These are phyloP conservation scores for Rhizopogon vesiculosus DNA, from an alignment of 768 basidiomycete species.

Conservation along the genomic window DNA sequence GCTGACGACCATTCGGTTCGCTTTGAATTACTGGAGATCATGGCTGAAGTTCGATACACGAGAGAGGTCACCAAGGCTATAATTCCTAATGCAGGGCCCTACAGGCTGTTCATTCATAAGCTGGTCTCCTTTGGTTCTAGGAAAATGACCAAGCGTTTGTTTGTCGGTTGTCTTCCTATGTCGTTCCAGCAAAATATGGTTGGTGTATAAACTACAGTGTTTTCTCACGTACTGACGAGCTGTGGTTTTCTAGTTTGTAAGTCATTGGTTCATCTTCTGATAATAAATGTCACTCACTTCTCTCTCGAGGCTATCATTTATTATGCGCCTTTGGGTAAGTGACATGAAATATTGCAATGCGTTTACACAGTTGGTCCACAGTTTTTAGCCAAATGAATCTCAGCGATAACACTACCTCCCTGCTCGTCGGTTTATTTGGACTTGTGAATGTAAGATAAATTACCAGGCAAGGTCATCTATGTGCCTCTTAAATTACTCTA, in stretches of 20 bases:
- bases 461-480: background rate
- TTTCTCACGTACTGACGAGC: background rate
- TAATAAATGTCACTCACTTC: constrained; percentile 1
- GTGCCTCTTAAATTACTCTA: background rate
- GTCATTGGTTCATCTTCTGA: constrained; percentile 1
- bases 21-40: constrained; percentile 36
- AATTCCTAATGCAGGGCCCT: constrained; percentile 16
- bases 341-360: background rate
- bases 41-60: constrained; percentile 28
- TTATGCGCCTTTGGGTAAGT: constrained; percentile 8
- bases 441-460: constrained; percentile 22
- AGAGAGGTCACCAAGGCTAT: constrained; percentile 15
- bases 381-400: constrained; percentile 36
- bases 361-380: constrained; percentile 4
- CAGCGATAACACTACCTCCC: constrained; percentile 32
- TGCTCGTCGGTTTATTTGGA: constrained; percentile 38
- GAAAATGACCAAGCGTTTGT: constrained; percentile 27
- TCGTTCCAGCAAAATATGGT: constrained; percentile 29
- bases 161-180: constrained; percentile 26
- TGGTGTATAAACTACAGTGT: background rate
- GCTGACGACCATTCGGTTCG: constrained; percentile 26
- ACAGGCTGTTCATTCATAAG: constrained; percentile 15
- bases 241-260: constrained; percentile 17
- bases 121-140: constrained; percentile 13
- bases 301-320: constrained; percentile 23